Percentiles rank a stretch among this genome's conserved stretches.
Evolutionary conservation across 2,329 filamentous ascomycete species (phyloP).

Genomic region (Xylaria multiplex): DNA sequence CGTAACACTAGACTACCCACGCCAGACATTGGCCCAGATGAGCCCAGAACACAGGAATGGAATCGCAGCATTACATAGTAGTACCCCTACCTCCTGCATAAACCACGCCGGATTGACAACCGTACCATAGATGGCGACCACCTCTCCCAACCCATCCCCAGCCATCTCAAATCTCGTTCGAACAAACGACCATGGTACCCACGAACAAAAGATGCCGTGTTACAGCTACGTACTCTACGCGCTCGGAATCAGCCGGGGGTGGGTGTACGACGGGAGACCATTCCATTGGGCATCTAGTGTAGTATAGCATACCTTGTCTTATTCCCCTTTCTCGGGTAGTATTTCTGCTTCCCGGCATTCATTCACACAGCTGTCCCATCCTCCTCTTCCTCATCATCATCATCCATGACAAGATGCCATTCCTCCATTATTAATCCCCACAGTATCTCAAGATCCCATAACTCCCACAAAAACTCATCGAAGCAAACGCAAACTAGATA

Average conservation of each 20-base stretch:
- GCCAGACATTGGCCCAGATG: not conserved
- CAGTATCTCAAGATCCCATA: too few species aligned
- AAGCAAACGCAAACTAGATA: too few species aligned
- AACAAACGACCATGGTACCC: not conserved
- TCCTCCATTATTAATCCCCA: too few species aligned
- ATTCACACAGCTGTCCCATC: too few species aligned
- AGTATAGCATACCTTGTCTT: too few species aligned
- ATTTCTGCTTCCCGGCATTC: too few species aligned
- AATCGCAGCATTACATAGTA: not conserved
- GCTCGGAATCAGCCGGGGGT: slow-evolving; percentile 8
- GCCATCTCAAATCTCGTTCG: not conserved
- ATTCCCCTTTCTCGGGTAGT: too few species aligned
- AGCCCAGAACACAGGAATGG: not conserved
- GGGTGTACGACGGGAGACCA: not conserved
- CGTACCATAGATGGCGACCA: not conserved
- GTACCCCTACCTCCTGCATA: slow-evolving; percentile 12
- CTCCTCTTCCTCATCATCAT: too few species aligned
- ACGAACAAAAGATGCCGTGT: too few species aligned
- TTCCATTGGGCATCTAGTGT: too few species aligned
- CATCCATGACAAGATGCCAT: too few species aligned
- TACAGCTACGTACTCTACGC: not conserved
- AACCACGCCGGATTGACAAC: not conserved
- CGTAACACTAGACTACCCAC: not conserved
- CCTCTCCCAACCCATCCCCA: not conserved
- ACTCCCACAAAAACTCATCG: too few species aligned